A percentile compares a stretch with the other conserved stretches of the same genome.
phyloP scores from a whole-genome alignment of 2,329 filamentous ascomycete species.

The Phaeophleospora eucalypticola region DNA sequence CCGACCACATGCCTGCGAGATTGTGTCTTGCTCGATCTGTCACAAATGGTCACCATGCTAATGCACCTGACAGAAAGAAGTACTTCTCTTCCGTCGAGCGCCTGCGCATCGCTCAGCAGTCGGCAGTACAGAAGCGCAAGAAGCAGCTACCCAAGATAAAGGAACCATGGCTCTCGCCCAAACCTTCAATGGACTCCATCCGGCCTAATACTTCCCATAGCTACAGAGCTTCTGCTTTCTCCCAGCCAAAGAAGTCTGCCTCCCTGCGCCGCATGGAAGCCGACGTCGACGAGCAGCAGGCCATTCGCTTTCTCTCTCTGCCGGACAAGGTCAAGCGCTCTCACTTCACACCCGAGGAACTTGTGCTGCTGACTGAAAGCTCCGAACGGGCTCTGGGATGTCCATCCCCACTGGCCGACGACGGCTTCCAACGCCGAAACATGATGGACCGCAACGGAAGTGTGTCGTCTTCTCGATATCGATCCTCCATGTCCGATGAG shows the following conservation, averaged over 20 bases:
- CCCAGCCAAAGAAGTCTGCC: conserved; percentile 9
- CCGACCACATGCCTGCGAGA: conserved; percentile 7
- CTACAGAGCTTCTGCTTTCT: conserved; percentile 8
- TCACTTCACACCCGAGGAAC: conserved; percentile 69
- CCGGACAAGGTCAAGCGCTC: conserved; percentile 69
- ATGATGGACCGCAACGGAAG: conserved; percentile 11
- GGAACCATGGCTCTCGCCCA: conserved; percentile 19
- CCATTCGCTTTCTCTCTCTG: conserved; percentile 61
- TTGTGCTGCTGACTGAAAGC: conserved; percentile 55
- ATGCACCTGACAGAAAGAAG: conserved; percentile 45
- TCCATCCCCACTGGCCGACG: conserved; percentile 2
- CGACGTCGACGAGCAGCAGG: conserved; percentile 29
- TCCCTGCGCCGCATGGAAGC: conserved; percentile 18
- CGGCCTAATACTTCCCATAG: conserved; percentile 21
- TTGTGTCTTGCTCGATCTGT: conserved; percentile 1
- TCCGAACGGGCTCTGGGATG: conserved; percentile 40
- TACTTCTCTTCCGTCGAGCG: conserved; percentile 72
- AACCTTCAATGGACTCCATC: conserved; percentile 30
- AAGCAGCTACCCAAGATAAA: conserved; percentile 16
- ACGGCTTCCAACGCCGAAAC: conserved; percentile 3
- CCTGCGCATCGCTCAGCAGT: conserved; percentile 59
- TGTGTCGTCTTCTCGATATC: conserved; percentile 10
- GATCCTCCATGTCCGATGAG: conserved; percentile 9
- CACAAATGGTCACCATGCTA: conserved; percentile 14
- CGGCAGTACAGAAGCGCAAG: conserved; percentile 32